Evolutionary conservation across 2,329 filamentous ascomycete species (phyloP).

Genomic region (Clonostachys rosea): DNA sequence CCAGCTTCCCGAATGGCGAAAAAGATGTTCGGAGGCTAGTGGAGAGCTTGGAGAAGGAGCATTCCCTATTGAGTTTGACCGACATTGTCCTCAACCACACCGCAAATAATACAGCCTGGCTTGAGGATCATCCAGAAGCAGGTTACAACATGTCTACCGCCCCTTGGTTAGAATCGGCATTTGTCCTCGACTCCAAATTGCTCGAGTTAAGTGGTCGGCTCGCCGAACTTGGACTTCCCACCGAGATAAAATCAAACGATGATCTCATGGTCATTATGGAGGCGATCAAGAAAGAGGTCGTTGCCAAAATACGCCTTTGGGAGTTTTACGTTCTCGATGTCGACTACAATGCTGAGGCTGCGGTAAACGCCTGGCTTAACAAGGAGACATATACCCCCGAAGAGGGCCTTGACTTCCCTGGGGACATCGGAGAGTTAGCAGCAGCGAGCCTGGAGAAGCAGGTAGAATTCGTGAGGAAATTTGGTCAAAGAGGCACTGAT

Average conservation of each 20-base stretch:
- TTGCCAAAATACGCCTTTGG: slow-evolving; percentile 79
- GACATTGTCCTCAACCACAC: slow-evolving; percentile 99
- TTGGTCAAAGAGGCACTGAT: slow-evolving; percentile 68
- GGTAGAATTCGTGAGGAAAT: slow-evolving; percentile 59
- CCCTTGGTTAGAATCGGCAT: slow-evolving; percentile 67
- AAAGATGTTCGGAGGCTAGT: slow-evolving; percentile 75
- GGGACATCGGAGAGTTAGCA: background rate
- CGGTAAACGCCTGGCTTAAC: slow-evolving; percentile 66
- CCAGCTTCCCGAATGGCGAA: slow-evolving; percentile 80
- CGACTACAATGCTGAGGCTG: slow-evolving; percentile 63
- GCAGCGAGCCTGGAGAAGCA: slow-evolving; percentile 34
- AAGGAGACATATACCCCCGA: slow-evolving; percentile 51
- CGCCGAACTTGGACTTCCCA: slow-evolving; percentile 68
- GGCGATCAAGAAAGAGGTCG: slow-evolving; percentile 74
- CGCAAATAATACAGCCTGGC: slow-evolving; percentile 90
- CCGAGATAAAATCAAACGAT: slow-evolving; percentile 61
- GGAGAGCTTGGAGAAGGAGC: slow-evolving; percentile 74
- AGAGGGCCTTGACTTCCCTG: slow-evolving; percentile 30
- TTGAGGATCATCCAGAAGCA: slow-evolving; percentile 89
- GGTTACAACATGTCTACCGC: slow-evolving; percentile 93
- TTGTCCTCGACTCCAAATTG: slow-evolving; percentile 54
- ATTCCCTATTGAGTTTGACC: slow-evolving; percentile 82
- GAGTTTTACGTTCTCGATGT: slow-evolving; percentile 88
- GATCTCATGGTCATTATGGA: slow-evolving; percentile 82
- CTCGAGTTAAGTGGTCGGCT: slow-evolving; percentile 76